Evolutionary conservation across 2,329 filamentous ascomycete species (phyloP).

Genomic region (Penicillium fuscoglaucum): DNA sequence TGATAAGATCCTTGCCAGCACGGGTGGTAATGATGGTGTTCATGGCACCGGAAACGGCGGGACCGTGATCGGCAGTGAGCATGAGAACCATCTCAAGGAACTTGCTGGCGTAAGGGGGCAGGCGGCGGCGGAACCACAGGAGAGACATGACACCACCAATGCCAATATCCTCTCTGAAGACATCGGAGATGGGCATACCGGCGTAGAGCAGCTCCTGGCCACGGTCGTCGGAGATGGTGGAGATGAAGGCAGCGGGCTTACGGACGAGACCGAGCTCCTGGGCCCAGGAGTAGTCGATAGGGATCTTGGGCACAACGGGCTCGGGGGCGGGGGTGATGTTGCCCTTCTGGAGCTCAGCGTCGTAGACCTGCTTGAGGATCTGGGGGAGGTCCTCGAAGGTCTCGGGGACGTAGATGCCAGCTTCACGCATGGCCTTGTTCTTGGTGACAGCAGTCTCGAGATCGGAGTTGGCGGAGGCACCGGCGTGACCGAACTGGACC

Average conservation of each 20-base stretch:
- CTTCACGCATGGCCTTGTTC: constrained; percentile 96
- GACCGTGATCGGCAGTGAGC: constrained; percentile 98
- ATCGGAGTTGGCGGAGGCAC: constrained; percentile 98
- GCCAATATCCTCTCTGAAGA: constrained; percentile 97
- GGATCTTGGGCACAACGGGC: constrained; percentile 96
- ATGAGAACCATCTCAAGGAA: constrained; percentile 99
- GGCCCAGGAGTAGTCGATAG: constrained; percentile 99
- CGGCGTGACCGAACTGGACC: constrained; percentile 98
- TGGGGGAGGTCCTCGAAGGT: constrained; percentile 94
- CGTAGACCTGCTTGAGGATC: constrained; percentile 77
- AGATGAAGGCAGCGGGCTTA: constrained; percentile 99
- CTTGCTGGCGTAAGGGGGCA: constrained; percentile 94
- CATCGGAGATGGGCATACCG: constrained; percentile 99
- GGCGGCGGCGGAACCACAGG: constrained; percentile 97
- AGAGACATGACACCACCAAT: constrained; percentile 99
- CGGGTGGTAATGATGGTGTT: constrained; percentile 99
- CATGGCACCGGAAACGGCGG: constrained; percentile 98
- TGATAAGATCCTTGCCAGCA: constrained; percentile 98
- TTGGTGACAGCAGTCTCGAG: constrained; percentile 95
- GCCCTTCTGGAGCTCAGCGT: constrained; percentile 80
- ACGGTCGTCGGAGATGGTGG: constrained; percentile 99
- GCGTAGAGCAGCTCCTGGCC: constrained; percentile 98
- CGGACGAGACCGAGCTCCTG: constrained; percentile 99
- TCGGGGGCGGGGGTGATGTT: constrained; percentile 83
- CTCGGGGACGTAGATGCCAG: constrained; percentile 89